These are phyloP conservation scores for Pseudogymnoascus sp. DNA, from an alignment of 2,329 filamentous ascomycete genomes.

Conservation along the genomic window DNA sequence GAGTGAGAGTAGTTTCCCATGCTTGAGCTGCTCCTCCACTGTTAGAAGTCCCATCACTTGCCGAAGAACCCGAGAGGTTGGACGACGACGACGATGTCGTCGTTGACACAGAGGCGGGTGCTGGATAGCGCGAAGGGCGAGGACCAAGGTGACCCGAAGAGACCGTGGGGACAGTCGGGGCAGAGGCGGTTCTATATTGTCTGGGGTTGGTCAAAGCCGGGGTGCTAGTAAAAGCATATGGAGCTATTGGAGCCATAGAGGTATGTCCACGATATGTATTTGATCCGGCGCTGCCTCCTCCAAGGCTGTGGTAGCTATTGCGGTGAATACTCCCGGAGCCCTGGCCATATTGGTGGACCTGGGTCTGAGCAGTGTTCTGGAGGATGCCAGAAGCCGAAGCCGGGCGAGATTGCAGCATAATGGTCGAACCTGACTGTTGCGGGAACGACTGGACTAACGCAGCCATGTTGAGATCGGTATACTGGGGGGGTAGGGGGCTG, in stretches of 20 bases:
- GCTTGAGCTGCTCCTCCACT: conserved; percentile 13
- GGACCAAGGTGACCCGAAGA: conserved; percentile 27
- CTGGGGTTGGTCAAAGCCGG: conserved; percentile 54
- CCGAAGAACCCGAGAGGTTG: conserved; percentile 22
- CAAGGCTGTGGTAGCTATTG: conserved; percentile 43
- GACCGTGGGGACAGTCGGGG: conserved; percentile 38
- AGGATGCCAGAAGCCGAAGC: conserved; percentile 51
- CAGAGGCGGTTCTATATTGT: conserved; percentile 47
- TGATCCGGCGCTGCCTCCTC: conserved; percentile 37
- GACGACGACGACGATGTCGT: conserved; percentile 28
- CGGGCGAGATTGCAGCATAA: conserved; percentile 68
- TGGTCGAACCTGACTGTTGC: conserved; percentile 64
- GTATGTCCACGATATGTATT: conserved; percentile 45
- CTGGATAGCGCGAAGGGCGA: conserved; percentile 35
- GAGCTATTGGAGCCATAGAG: conserved; percentile 52
- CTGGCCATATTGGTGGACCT: conserved; percentile 37
- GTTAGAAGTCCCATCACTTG: background rate
- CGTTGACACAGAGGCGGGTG: conserved; percentile 44
- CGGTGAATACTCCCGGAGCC: conserved; percentile 36
- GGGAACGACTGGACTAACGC: conserved; percentile 75
- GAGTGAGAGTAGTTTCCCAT: conserved; percentile 13
- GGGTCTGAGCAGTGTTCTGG: conserved; percentile 26
- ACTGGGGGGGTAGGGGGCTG: background rate
- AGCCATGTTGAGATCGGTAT: conserved; percentile 55
- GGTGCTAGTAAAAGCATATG: conserved; percentile 69